Evolutionary conservation across 225 moss, liverwort and hornwort species (phyloP).

Genomic region (Sphagnum contortum): DNA sequence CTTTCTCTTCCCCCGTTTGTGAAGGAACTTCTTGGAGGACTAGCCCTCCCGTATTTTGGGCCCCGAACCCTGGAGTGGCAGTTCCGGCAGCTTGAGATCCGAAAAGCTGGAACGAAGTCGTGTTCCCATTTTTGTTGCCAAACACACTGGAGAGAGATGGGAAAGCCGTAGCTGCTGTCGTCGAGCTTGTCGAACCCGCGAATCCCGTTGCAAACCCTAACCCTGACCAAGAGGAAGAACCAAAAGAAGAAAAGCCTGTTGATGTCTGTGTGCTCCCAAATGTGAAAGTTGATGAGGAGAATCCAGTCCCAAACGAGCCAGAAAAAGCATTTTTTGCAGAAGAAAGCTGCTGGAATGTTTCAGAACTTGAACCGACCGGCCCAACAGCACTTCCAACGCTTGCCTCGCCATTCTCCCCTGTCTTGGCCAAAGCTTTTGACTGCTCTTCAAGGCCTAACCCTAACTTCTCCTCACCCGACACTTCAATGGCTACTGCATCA

Average conservation of each 20-base stretch:
- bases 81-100: conserved; percentile 26
- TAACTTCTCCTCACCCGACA: conserved; percentile 4
- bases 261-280: conserved; percentile 20
- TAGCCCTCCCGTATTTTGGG: conserved; percentile 31
- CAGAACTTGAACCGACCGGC: conserved; percentile 57
- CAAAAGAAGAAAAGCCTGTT: conserved; percentile 20
- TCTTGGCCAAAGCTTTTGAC: not conserved
- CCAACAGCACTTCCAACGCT: conserved; percentile 30
- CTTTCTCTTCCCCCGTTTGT: conserved; percentile 91
- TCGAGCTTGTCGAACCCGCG: conserved; percentile 14
- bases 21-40: conserved; percentile 66
- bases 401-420: conserved; percentile 29
- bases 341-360: conserved; percentile 68
- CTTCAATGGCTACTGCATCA: not conserved
- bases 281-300: conserved; percentile 36
- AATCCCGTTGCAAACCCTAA: conserved; percentile 17
- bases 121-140: conserved; percentile 42
- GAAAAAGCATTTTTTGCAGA: conserved; percentile 80
- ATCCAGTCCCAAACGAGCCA: conserved; percentile 67
- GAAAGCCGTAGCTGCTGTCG: conserved; percentile 18
- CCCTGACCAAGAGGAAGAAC: conserved; percentile 37
- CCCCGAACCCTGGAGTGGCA: conserved; percentile 20
- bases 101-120: conserved; percentile 24
- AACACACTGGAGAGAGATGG: conserved; percentile 49
- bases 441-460: no score